A percentile compares a stretch with the other conserved stretches of the same genome.
Conservation (phyloP, 2,329 filamentous ascomycete species). For the Fusarium sacchari region DNA sequence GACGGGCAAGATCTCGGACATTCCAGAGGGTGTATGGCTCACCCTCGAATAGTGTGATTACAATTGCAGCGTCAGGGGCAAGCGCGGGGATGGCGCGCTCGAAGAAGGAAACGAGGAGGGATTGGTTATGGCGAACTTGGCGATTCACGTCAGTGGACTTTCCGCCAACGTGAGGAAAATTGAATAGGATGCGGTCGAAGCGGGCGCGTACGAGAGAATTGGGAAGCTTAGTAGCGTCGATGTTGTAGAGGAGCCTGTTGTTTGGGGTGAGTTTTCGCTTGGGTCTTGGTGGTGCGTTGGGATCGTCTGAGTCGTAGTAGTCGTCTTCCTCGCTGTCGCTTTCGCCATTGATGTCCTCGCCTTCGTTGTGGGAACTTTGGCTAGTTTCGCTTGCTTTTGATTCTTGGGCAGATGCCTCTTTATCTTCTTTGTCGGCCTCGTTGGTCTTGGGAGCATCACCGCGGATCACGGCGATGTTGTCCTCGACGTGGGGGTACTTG, state of each 20-base stretch:
- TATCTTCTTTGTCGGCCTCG: slow-evolving; percentile 12
- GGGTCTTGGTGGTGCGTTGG: slow-evolving; percentile 28
- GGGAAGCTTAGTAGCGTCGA: slow-evolving; percentile 74
- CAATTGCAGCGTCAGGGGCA: slow-evolving; percentile 66
- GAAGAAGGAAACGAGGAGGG: slow-evolving; percentile 78
- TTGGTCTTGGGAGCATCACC: slow-evolving; percentile 32
- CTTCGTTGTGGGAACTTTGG: slow-evolving; percentile 9
- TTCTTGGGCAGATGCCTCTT: neutral
- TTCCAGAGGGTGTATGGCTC: slow-evolving; percentile 98
- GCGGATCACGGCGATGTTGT: slow-evolving; percentile 65
- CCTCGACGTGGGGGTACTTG: slow-evolving; percentile 79
- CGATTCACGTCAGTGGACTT: slow-evolving; percentile 92
- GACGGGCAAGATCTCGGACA: slow-evolving; percentile 84
- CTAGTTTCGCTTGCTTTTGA: slow-evolving; percentile 5
- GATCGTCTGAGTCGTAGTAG: slow-evolving; percentile 32
- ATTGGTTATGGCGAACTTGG: slow-evolving; percentile 92
- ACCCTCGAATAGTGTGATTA: slow-evolving; percentile 91
- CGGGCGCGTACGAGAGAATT: slow-evolving; percentile 53
- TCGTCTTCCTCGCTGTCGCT: slow-evolving; percentile 32
- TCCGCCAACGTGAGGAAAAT: slow-evolving; percentile 96
- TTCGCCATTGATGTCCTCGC: slow-evolving; percentile 23
- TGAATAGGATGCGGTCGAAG: slow-evolving; percentile 89
- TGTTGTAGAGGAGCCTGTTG: slow-evolving; percentile 63
- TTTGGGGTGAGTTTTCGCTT: slow-evolving; percentile 31
- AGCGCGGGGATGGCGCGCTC: slow-evolving; percentile 55